Evolutionary conservation across 1,284 basidiomycete species (phyloP).

Genomic region (Marasmius oreades): DNA sequence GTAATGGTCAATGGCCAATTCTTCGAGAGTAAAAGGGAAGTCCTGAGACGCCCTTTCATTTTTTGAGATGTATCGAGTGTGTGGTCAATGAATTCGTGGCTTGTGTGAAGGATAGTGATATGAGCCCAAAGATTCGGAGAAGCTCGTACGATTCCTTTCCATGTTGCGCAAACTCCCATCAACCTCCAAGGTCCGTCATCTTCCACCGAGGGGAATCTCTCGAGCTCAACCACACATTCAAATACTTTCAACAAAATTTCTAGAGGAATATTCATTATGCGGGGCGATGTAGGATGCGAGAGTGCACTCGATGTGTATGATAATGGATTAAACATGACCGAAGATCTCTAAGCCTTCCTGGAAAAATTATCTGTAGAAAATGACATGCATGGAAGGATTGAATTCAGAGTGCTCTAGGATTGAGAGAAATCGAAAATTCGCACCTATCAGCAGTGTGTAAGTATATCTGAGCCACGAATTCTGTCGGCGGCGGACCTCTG

Average conservation of each 20-base stretch:
- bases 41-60: background rate
- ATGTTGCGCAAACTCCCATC: background rate
- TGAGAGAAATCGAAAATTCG: too few species aligned
- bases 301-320: background rate
- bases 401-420: too few species aligned
- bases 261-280: background rate
- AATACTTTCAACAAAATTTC: background rate
- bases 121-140: background rate
- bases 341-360: too few species aligned
- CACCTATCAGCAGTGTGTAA: too few species aligned
- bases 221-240: background rate
- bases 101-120: background rate
- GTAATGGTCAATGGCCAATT: background rate
- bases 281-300: background rate
- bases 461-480: too few species aligned
- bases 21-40: background rate
- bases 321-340: too few species aligned
- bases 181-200: background rate
- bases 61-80: background rate
- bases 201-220: background rate
- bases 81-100: background rate
- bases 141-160: background rate
- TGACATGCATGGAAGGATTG: too few species aligned
- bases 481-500: too few species aligned
- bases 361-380: too few species aligned